Percentiles rank a stretch among this genome's conserved stretches.
Evolutionary conservation across 805 yeast species (phyloP).

Genomic region (Yarrowia sp.): DNA sequence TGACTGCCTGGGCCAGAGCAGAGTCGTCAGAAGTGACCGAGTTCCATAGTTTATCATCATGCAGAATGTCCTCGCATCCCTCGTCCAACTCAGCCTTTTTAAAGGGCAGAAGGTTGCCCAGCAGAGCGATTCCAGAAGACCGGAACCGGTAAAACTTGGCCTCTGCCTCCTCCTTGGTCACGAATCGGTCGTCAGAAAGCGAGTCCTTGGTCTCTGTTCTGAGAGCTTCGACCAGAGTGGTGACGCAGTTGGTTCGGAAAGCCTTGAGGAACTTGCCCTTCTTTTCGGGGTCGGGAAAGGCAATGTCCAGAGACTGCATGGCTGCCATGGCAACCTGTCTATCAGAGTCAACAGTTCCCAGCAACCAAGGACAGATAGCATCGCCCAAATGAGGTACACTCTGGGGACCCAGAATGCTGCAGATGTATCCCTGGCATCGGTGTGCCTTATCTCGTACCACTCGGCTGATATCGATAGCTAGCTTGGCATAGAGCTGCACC

Average conservation of each 20-base stretch:
- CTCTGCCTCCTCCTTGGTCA: conserved; percentile 60
- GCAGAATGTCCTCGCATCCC: conserved; percentile 39
- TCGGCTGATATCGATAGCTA: conserved; percentile 68
- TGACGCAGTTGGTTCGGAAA: conserved; percentile 54
- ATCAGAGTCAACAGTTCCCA: conserved; percentile 71
- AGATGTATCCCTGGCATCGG: conserved; percentile 56
- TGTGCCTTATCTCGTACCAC: conserved; percentile 61
- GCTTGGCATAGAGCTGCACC: conserved; percentile 75
- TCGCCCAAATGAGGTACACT: conserved; percentile 66
- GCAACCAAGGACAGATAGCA: conserved; percentile 67
- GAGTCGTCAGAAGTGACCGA: conserved; percentile 42
- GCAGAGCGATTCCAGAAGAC: conserved; percentile 48
- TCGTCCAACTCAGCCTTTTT: conserved; percentile 23
- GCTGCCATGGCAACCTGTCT: conserved; percentile 54
- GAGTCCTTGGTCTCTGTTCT: conserved; percentile 57
- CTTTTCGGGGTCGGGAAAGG: conserved; percentile 56
- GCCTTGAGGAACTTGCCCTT: conserved; percentile 59
- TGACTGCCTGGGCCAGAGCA: conserved; percentile 43
- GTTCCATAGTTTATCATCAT: conserved; percentile 47
- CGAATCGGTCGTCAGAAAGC: conserved; percentile 70
- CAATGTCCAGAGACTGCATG: conserved; percentile 44
- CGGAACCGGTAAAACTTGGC: conserved; percentile 60
- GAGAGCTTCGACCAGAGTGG: conserved; percentile 51
- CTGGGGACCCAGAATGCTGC: conserved; percentile 50
- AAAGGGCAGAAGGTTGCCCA: conserved; percentile 38